phyloP scores from a whole-genome alignment of 78 protist species.

The Carpediemonas membranifera region DNA sequence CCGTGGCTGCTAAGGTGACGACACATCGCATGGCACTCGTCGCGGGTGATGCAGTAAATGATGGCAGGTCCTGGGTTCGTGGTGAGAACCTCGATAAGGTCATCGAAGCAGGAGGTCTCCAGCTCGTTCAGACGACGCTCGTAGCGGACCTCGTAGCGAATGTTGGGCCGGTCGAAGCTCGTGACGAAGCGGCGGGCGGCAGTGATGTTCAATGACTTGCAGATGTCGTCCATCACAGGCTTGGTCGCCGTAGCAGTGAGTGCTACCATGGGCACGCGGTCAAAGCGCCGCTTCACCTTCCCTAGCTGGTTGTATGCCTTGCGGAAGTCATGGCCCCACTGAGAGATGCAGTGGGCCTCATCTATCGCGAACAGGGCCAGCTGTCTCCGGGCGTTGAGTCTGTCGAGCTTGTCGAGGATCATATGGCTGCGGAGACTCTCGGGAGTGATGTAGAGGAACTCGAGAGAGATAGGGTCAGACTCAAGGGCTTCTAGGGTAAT shows the following conservation, averaged over 20 bases:
- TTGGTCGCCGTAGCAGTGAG: slow-evolving; percentile 80
- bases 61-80: too few species aligned
- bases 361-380: background rate
- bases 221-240: slow-evolving; percentile 33
- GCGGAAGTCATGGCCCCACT: slow-evolving; percentile 96
- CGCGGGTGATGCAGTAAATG: background rate
- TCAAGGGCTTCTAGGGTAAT: too few species aligned
- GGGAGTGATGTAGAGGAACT: slow-evolving; percentile 14
- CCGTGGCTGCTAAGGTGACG: background rate
- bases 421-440: background rate
- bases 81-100: background rate
- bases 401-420: background rate
- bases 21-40: background rate
- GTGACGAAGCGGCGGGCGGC: background rate
- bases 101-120: background rate
- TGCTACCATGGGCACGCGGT: slow-evolving; percentile 29
- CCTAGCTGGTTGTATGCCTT: slow-evolving; percentile 55
- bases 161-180: slow-evolving; percentile 80
- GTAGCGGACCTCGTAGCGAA: slow-evolving; percentile 29
- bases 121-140: too few species aligned
- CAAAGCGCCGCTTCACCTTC: slow-evolving; percentile 8
- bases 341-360: slow-evolving; percentile 83
- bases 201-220: background rate
- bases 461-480: too few species aligned
- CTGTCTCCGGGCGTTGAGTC: background rate